Evolutionary conservation across 176 grass and related monocot genomes (phyloP), one percentile per base, ranked within the genome.

Genomic region (Miscanthus lutarioriparius): DNA sequence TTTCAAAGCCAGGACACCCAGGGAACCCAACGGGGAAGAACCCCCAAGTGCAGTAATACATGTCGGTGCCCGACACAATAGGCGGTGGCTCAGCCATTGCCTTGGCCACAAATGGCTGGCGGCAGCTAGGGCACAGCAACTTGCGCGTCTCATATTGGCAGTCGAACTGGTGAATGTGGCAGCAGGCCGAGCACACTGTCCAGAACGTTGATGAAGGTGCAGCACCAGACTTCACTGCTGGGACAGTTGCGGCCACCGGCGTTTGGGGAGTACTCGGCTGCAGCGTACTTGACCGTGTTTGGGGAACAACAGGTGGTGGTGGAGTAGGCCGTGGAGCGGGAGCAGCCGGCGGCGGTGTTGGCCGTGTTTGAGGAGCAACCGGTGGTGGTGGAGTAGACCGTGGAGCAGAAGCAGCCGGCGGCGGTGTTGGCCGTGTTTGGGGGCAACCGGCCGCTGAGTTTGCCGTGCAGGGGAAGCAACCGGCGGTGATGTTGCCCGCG

Each of bases 21-120:
- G 92, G 91, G 64, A 95, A 98, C 39, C 95, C 95, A 45, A 98
- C 45, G 5, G 95, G 95, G 56, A 98, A 92, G 89, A 98, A 98
- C 2, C 95, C 92, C 95, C 95, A 95, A 16, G 92, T 91, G 77
- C 95, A 95, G 77, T 93, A 98, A 78, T 98, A 98, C 91, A 92
- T 93, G 70, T 98, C 87, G 1, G 89, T 90, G 47, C 90, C 95
- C 1, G 95, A 89, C 36, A 98, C 92, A 79, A 95, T 87, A 39
- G 95, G 91, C 10, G 95, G 95, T 1, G 82, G 77, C 5, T 89
- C 91, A 1, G 72, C 47, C 87, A 93, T 88, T 19, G 89, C 87
- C 38, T 92, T 79, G 3, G 95, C 89, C 23, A 86, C 47, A 87
- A 98, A 98, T n/a, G 91, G 66, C 48, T 82, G 75, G 19, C 78